Base-by-base conservation (phyloP, 2,329 filamentous ascomycete species). In the Venturia carpophila region DNA sequence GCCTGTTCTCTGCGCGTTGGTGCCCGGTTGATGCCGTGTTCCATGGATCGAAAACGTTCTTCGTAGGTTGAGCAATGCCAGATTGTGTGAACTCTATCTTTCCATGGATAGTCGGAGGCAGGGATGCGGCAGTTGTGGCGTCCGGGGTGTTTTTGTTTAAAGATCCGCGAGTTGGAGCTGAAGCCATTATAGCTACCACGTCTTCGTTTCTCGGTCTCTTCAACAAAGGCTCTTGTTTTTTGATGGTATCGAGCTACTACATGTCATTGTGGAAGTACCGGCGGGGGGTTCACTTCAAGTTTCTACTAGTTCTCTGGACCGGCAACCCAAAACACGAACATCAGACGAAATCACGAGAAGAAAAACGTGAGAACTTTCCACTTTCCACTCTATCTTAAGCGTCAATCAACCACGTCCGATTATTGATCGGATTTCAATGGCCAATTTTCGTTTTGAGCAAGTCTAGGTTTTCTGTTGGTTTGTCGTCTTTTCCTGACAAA, bases 1-100 rank as follows among this genome's bases (percentile, higher is more conserved):
- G 80, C 3, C 79, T 77, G 66, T 85, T 87, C 67, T 93, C 89
- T 52, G 89, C 85, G 49, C 86, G 83, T 75, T 96, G 92, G 73
- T 96, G 91, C 58, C 90, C 90, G 0, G 88, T 87, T 6, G 87
- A 86, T 15, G 86, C 84, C 17, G 86, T 87, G 76, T 91, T 91
- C 86, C 86, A 90, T 5, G 85, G 80, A 74, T 89, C 87, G 70
- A 88, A 89, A 66, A 73, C 68, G 52, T 67, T 69, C 60, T 71
- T 73, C 6, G 68, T 64, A 10, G 72, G 63, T 49, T 65, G 41
- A 2, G 64, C 64, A 27, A 65, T 47, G 19, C 64, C 64, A 52
- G 47, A 56, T n/a, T 30, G 39, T 58, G 63, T 64, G 19, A 61
- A 43, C 5, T 61, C 39, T 1, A 43, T 61, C n/a, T 39, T 45